Evolutionary conservation across 352 stramenopile species (phyloP).

Genomic region (Phytophthora chlamydospora): DNA sequence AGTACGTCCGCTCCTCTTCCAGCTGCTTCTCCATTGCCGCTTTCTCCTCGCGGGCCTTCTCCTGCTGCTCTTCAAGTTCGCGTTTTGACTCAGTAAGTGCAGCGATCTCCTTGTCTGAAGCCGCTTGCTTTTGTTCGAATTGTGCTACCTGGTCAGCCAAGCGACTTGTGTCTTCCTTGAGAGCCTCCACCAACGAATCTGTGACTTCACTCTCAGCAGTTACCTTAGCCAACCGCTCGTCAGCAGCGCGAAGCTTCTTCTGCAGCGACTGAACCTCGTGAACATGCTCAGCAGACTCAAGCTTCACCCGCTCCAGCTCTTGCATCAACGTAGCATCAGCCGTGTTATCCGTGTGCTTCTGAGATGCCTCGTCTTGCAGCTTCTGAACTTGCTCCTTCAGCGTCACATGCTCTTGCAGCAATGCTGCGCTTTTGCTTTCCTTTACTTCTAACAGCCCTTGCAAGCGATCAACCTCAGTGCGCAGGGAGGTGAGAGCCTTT

Average conservation of each 20-base stretch:
- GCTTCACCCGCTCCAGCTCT: slow-evolving; percentile 69
- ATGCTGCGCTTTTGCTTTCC: slow-evolving; percentile 21
- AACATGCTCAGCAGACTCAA: slow-evolving; percentile 51
- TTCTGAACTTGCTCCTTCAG: slow-evolving; percentile 34
- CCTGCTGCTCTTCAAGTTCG: slow-evolving; percentile 39
- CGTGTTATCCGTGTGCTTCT: slow-evolving; percentile 15
- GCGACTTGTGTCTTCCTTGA: slow-evolving; percentile 43
- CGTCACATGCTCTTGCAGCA: slow-evolving; percentile 36
- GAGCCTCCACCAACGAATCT: slow-evolving; percentile 33
- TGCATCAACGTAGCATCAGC: slow-evolving; percentile 45
- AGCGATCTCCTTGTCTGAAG: slow-evolving; percentile 30
- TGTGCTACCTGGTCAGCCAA: slow-evolving; percentile 40
- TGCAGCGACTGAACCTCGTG: slow-evolving; percentile 54
- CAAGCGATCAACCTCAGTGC: slow-evolving; percentile 24
- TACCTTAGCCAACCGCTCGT: slow-evolving; percentile 30
- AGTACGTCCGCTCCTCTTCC: slow-evolving; percentile 72
- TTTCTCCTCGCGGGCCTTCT: slow-evolving; percentile 27
- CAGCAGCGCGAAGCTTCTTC: slow-evolving; percentile 35
- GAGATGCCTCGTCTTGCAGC: slow-evolving; percentile 11
- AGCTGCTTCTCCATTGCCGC: slow-evolving; percentile 43
- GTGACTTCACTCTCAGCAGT: slow-evolving; percentile 28
- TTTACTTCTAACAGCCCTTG: slow-evolving; percentile 21
- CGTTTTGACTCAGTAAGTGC: slow-evolving; percentile 28
- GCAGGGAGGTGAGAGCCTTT: slow-evolving; percentile 20
- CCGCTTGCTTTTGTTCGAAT: slow-evolving; percentile 33